Conservation (phyloP, 2,329 filamentous ascomycete genomes). For the Teratosphaeria destructans region DNA sequence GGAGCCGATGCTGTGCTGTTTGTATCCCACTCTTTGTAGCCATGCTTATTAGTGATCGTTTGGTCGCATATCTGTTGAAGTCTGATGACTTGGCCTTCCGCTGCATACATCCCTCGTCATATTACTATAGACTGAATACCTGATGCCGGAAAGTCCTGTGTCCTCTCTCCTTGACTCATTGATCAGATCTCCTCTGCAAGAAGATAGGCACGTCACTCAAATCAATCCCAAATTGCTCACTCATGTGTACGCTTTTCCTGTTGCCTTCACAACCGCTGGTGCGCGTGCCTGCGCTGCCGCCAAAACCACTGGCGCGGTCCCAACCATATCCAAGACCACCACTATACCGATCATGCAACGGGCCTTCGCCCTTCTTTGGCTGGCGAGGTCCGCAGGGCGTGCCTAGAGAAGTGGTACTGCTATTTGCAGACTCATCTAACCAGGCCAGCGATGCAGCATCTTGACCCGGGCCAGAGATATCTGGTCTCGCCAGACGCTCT, state of each 20-base stretch:
- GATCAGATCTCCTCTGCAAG: conserved; percentile 11
- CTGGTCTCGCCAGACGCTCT: conserved; percentile 7
- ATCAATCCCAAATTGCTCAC: conserved; percentile 27
- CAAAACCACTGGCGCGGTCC: conserved; percentile 24
- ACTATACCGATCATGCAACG: conserved; percentile 22
- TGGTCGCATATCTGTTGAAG: not conserved
- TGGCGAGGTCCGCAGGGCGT: not conserved
- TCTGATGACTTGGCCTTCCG: not conserved
- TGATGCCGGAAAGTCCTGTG: not conserved
- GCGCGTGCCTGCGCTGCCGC: conserved; percentile 28
- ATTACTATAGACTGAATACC: not conserved
- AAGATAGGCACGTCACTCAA: conserved; percentile 32
- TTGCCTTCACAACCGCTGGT: conserved; percentile 14
- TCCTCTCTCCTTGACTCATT: not conserved
- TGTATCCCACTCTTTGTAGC: not conserved
- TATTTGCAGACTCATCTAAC: not conserved
- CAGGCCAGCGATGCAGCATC: not conserved
- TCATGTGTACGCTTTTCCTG: conserved; percentile 25
- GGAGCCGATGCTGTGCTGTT: not conserved
- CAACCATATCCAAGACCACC: conserved; percentile 29
- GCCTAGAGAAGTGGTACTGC: conserved; percentile 1
- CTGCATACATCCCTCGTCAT: not conserved
- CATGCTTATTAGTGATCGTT: not conserved
- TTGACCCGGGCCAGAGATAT: not conserved
- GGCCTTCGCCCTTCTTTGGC: conserved; percentile 4